Evolutionary conservation across 441 rosid genomes (phyloP), one percentile per base, ranked within the genome.

Genomic region (Syzygium malaccense): DNA sequence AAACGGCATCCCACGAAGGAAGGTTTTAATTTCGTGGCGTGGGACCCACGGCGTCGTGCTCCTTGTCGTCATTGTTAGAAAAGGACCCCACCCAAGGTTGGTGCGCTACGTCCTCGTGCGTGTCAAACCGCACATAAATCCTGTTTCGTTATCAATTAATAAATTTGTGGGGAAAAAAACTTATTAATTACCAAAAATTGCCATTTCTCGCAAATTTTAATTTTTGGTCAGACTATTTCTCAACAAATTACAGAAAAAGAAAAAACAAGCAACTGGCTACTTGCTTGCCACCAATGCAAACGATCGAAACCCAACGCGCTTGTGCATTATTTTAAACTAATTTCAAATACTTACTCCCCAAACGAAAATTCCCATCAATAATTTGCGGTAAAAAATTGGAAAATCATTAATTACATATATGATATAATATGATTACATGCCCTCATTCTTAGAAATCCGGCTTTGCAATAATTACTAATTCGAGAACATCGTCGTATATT

Each of bases 11-110:
- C 56, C 62, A 60, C 5, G 28, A 32, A 86, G 84, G 28, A 87
- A 57, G n/a, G 41, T 58, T 9, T 85, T 14, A 17, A 64, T n/a
- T 32, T n/a, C 20, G 37, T 23, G 3, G 20, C 1, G 14, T 14
- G 88, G 93, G 93, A 5, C 93, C 93, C 94, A 91, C 91, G 91
- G 13, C 71, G 92, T 93, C 95, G 90, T 90, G 87, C 90, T 89
- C 32, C 45, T 41, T 41, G 92, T 91, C 89, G 71, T 89, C 83
- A 87, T 88, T 88, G 86, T 30, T 17, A 12, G 28, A 55, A 25
- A 12, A 55, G 86, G 90, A 80, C 25, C 90, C 91, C 89, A 23
- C 58, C 4, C 9, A 25, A 56, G 11, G 55, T 91, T 84, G 79
- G 86, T 84, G 90, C 90, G 89, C 89, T 85, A 71, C 85, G 85